Percentiles rank a stretch among this genome's conserved stretches.
Evolutionary conservation across 352 stramenopile genomes (phyloP).

Genomic region (Pythium folliculosum): DNA sequence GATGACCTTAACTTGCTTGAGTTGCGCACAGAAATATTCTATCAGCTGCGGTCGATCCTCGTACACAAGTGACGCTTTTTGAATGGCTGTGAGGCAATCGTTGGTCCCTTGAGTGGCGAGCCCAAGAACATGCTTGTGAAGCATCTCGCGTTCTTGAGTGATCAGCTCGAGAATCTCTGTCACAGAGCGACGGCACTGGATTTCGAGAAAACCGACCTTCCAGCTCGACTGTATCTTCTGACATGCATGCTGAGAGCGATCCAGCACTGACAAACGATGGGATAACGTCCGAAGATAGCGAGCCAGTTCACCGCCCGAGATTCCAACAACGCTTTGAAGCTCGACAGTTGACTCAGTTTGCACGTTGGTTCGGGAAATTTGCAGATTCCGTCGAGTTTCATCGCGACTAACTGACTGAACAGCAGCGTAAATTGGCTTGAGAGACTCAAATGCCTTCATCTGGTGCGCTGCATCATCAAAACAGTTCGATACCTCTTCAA

Average conservation of each 20-base stretch:
- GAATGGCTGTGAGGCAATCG: conserved; percentile 45
- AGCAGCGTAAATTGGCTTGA: conserved; percentile 51
- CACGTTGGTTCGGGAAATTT: neutral
- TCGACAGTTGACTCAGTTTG: conserved; percentile 10
- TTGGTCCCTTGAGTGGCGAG: conserved; percentile 38
- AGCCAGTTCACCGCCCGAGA: conserved; percentile 41
- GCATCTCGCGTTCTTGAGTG: conserved; percentile 40
- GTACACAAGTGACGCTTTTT: conserved; percentile 46
- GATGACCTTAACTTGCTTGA: conserved; percentile 55
- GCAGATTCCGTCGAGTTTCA: conserved; percentile 25
- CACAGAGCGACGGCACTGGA: conserved; percentile 65
- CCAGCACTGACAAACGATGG: conserved; percentile 39
- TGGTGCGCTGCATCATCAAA: conserved; percentile 52
- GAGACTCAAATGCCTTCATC: conserved; percentile 60
- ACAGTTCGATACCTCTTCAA: conserved; percentile 38
- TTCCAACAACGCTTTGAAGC: conserved; percentile 35
- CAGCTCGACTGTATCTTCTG: conserved; percentile 69
- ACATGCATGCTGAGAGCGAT: conserved; percentile 57
- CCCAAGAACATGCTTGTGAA: conserved; percentile 43
- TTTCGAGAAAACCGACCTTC: conserved; percentile 75
- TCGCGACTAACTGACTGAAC: conserved; percentile 39
- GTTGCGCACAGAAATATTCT: conserved; percentile 71
- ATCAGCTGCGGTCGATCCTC: conserved; percentile 75
- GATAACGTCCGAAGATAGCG: conserved; percentile 48
- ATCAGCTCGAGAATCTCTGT: conserved; percentile 66